These are phyloP conservation scores for Raddia distichophylla DNA, from an alignment of 176 grass and related monocot species.

Conservation along the genomic window DNA sequence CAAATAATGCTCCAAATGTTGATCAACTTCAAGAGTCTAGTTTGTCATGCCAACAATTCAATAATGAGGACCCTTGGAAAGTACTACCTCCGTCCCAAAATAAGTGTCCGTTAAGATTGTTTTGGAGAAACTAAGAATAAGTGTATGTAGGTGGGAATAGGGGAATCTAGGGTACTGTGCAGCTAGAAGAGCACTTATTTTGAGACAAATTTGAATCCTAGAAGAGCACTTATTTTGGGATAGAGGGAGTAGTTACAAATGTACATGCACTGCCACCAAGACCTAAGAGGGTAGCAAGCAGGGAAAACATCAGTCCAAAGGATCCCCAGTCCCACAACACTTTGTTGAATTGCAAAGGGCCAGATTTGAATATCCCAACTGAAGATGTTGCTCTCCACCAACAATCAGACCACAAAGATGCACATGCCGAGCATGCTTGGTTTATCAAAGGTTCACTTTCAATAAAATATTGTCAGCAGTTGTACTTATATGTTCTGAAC, in stretches of 20 bases:
- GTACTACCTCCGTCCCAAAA: no score
- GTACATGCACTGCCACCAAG: constrained; percentile 64
- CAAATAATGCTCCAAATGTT: constrained; percentile 40
- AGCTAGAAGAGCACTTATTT: no score
- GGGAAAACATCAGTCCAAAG: constrained; percentile 69
- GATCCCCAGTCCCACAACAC: constrained; percentile 53
- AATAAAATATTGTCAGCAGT: neutral
- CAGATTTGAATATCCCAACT: constrained; percentile 67
- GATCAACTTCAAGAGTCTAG: constrained; percentile 59
- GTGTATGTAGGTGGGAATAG: no score
- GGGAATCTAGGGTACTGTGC: no score
- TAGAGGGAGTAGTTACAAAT: constrained; percentile 44
- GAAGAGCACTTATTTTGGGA: no score
- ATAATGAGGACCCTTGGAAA: constrained; percentile 50
- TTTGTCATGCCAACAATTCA: constrained; percentile 55
- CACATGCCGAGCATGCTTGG: constrained; percentile 43
- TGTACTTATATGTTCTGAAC: constrained; percentile 28
- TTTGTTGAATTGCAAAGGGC: constrained; percentile 60
- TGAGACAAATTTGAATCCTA: no score
- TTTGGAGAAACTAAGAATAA: no score
- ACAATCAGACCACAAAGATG: constrained; percentile 45
- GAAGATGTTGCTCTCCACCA: constrained; percentile 51
- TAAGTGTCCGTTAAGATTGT: no score
- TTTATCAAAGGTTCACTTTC: constrained; percentile 60
- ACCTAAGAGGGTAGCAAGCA: constrained; percentile 77